Evolutionary conservation across 768 basidiomycete genomes (phyloP).

Genomic region (Boletus barrowsii): DNA sequence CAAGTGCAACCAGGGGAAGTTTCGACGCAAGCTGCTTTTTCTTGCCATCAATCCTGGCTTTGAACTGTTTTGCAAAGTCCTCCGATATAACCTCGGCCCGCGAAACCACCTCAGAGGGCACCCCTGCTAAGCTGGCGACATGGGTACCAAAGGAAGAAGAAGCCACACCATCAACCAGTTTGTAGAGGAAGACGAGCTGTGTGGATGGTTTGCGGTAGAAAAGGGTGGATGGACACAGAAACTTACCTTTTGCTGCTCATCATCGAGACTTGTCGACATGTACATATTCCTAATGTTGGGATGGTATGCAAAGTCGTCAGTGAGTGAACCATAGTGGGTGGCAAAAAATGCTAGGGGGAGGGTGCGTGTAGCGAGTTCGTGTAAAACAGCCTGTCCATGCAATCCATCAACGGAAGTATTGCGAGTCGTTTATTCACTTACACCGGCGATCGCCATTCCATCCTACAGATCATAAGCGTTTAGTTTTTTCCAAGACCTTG

Average conservation of each 20-base stretch:
- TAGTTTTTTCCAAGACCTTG: slow-evolving; percentile 10
- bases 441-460: slow-evolving; percentile 97
- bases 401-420: slow-evolving; percentile 3
- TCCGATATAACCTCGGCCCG: slow-evolving; percentile 86
- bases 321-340: slow-evolving; percentile 94
- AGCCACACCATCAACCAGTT: slow-evolving; percentile 85
- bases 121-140: slow-evolving; percentile 93
- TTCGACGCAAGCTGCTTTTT: slow-evolving; percentile 47
- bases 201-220: background rate
- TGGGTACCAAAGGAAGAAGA: slow-evolving; percentile 90
- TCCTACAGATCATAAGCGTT: slow-evolving; percentile 48
- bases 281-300: slow-evolving; percentile 93
- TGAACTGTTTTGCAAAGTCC: slow-evolving; percentile 86
- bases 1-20: slow-evolving; percentile 79
- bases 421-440: slow-evolving; percentile 31
- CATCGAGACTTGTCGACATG: slow-evolving; percentile 93
- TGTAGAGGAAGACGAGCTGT: slow-evolving; percentile 92
- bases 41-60: slow-evolving; percentile 67
- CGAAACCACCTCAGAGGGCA: slow-evolving; percentile 78
- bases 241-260: slow-evolving; percentile 81
- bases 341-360: slow-evolving; percentile 93
- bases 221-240: background rate
- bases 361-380: slow-evolving; percentile 91
- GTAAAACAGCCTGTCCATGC: slow-evolving; percentile 71
- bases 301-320: slow-evolving; percentile 90